phyloP scores from a whole-genome alignment of 2,329 filamentous ascomycete genomes.

The Triangularia setosa region DNA sequence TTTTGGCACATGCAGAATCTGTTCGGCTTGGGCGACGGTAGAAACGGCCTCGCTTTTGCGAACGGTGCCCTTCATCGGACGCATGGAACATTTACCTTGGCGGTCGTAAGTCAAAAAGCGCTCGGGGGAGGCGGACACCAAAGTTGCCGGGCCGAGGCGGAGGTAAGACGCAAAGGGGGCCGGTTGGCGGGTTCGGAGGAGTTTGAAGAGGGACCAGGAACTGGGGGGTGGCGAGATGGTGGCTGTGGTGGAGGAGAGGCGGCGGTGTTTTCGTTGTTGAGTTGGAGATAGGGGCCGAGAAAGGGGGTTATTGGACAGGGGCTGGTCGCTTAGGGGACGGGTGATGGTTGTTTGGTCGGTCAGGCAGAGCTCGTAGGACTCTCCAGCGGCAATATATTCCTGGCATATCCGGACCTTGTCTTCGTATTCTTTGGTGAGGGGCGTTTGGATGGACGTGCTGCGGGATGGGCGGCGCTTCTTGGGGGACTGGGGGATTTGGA shows the following conservation, averaged over 20 bases:
- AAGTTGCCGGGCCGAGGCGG: constrained; percentile 62
- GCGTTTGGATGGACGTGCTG: constrained; percentile 35
- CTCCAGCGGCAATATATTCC: constrained; percentile 66
- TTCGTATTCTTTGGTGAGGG: constrained; percentile 54
- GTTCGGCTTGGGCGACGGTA: constrained; percentile 68
- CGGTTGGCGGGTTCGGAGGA: constrained; percentile 67
- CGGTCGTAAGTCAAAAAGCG: constrained; percentile 66
- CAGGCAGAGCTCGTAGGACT: constrained; percentile 83
- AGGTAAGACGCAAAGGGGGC: constrained; percentile 84
- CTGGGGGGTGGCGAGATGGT: constrained; percentile 23
- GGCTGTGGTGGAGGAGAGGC: not conserved
- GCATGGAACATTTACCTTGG: constrained; percentile 66
- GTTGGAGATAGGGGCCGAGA: constrained; percentile 12
- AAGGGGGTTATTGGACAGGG: constrained; percentile 1
- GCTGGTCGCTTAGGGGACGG: constrained; percentile 31
- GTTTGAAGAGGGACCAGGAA: constrained; percentile 69
- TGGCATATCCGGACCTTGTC: constrained; percentile 66
- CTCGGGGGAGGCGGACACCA: constrained; percentile 83
- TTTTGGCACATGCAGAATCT: constrained; percentile 74
- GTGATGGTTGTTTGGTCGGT: constrained; percentile 69
- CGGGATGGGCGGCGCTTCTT: constrained; percentile 14
- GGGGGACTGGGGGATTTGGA: not conserved
- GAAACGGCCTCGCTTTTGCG: constrained; percentile 63
- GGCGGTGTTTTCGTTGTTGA: not conserved
- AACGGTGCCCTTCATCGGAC: constrained; percentile 97